Base-by-base conservation (phyloP, 192 early-diverging fungal genomes). In the Coemansia umbellata region DNA sequence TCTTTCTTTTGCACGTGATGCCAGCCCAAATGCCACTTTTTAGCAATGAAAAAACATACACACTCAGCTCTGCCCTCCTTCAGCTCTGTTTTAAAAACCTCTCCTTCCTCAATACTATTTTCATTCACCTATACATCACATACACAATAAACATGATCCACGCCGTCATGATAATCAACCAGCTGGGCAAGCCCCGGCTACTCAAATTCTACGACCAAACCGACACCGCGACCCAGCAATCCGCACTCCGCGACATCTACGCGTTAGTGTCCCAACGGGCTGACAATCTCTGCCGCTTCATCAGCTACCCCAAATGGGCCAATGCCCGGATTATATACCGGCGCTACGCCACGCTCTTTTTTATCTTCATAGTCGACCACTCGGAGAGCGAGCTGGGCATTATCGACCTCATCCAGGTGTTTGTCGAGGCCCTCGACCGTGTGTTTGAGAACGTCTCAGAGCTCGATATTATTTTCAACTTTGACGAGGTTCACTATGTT, bases 81-180 rank as follows among this genome's bases (percentile, higher is more conserved):
- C 10, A 14, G 3, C 11, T 3, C 15, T 30, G 24, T 40, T 21
- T 17, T 81, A 75, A 71, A 74, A 72, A 69, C 14, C 23, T 3
- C 18, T 78, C 66, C 52, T 61, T 52, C 50, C 74, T 75, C 70
- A 40, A 5, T 5, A 11, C 14, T 39, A 13, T 33, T 33, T 13
- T 33, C 32, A 6, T 33, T 13, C 5, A 14, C 23, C 22, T 8
- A 51, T 26, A 51, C 50, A 4, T 13, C 31, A 7, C 11, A 37
- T 18, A 50, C 30, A 31, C 9, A 17, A 8, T n/a, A 22, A 67
- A n/a, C 59, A 91, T 91, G 87, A 94, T 98, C 63, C 87, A 91
- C 55, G 91, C 91, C n/a, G 93, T 94, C n/a, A 85, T 96, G 56
- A 97, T 97, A 69, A 97, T 99, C 78, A 99, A 99, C 78, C 95